Evolutionary conservation across 2,329 filamentous ascomycete genomes (phyloP).

Genomic region (Hortaea werneckii): DNA sequence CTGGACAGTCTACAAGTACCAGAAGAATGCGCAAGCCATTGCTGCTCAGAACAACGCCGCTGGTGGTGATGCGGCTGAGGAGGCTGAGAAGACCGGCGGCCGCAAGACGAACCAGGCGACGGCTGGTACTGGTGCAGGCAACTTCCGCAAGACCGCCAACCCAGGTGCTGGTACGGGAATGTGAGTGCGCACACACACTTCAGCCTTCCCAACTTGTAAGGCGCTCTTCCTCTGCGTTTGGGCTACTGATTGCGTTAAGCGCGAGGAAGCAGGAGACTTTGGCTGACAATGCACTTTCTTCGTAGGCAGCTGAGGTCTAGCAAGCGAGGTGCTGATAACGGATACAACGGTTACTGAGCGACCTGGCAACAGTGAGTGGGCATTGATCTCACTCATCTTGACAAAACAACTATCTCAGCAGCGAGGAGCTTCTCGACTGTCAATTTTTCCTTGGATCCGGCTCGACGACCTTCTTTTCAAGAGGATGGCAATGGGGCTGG

Average conservation of each 20-base stretch:
- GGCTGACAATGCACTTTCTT: conserved; percentile 32
- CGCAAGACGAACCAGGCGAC: conserved; percentile 56
- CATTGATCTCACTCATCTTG: conserved; percentile 23
- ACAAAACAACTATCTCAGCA: conserved; percentile 5
- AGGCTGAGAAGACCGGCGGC: conserved; percentile 61
- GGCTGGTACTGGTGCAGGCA: conserved; percentile 48
- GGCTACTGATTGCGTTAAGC: conserved; percentile 51
- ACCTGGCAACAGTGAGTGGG: conserved; percentile 20
- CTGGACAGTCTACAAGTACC: conserved; percentile 99
- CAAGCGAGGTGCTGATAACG: conserved; percentile 40
- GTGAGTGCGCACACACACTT: conserved; percentile 66
- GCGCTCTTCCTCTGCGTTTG: conserved; percentile 68
- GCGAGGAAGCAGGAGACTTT: conserved; percentile 46
- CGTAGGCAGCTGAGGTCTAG: conserved; percentile 43
- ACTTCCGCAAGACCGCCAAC: conserved; percentile 58
- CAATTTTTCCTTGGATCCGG: not conserved
- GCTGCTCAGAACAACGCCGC: conserved; percentile 60
- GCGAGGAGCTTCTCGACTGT: no score
- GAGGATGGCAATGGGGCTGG: not conserved
- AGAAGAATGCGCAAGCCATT: conserved; percentile 96
- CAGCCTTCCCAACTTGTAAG: conserved; percentile 55
- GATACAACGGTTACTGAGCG: conserved; percentile 40
- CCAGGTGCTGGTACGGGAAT: conserved; percentile 85
- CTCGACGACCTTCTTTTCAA: not conserved
- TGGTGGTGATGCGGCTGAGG: conserved; percentile 50